Conservation (phyloP, 345 rosid genomes). For the Populus tremula region DNA sequence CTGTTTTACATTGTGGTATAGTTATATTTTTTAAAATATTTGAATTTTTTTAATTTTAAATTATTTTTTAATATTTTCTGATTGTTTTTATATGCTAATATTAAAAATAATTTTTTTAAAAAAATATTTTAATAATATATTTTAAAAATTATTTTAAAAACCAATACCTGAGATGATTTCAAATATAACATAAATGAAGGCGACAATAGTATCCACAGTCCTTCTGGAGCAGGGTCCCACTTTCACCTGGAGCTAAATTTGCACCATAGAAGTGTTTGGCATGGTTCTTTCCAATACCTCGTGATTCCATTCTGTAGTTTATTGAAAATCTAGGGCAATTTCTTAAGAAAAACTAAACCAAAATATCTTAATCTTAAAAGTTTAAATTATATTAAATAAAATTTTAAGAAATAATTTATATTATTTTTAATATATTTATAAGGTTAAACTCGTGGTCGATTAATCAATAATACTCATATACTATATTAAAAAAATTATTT, state of each 20-base stretch:
- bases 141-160: too few species aligned
- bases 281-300: not conserved
- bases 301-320: not conserved
- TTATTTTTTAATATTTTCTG: too few species aligned
- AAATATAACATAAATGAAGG: not conserved
- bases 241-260: not conserved
- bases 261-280: constrained; percentile 10
- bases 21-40: too few species aligned
- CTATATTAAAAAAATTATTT: not conserved
- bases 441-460: rapidly evolving
- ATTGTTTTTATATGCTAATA: too few species aligned
- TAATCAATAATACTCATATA: rapidly evolving
- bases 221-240: not conserved
- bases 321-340: not conserved
- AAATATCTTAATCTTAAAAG: not conserved
- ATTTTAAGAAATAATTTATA: too few species aligned
- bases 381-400: too few species aligned
- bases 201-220: constrained; percentile 13
- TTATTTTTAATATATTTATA: too few species aligned
- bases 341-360: not conserved
- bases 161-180: too few species aligned
- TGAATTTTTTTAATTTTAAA: too few species aligned
- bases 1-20: too few species aligned
- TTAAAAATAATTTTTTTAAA: too few species aligned
- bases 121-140: too few species aligned